Conservation (phyloP, 208 protist species). For the Leishmania braziliensis region DNA sequence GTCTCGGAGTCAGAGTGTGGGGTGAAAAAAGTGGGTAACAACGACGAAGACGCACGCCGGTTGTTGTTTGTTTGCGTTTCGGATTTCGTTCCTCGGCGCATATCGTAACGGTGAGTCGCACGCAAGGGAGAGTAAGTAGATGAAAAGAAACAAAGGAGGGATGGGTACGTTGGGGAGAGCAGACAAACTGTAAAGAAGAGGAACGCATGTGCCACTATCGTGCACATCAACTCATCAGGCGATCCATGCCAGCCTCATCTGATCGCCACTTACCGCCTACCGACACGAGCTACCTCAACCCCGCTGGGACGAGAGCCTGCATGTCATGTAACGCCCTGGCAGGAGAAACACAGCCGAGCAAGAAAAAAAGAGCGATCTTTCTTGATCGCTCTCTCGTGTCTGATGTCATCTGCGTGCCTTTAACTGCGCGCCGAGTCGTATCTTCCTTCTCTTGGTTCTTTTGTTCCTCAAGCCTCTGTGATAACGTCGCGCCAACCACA, state of each 20-base stretch:
- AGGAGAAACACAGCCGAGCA: background rate
- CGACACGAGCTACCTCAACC: background rate
- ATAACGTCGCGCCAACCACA: background rate
- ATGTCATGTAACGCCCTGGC: too few relatives aligned
- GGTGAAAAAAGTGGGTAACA: background rate
- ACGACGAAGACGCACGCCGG: background rate
- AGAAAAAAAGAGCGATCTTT: background rate
- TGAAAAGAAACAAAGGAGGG: background rate
- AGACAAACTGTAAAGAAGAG: conserved; percentile 2
- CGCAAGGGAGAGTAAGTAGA: conserved; percentile 1
- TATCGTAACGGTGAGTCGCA: background rate
- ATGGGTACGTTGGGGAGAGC: conserved; percentile 3
- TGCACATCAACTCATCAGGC: conserved; percentile 1
- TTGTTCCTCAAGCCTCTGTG: background rate
- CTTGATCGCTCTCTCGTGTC: background rate
- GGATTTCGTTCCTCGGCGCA: background rate
- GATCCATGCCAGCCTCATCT: background rate
- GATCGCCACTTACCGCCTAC: background rate
- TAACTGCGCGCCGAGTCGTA: too few relatives aligned
- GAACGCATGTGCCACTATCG: background rate
- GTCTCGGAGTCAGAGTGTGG: background rate
- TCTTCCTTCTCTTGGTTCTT: background rate
- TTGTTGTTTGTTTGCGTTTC: background rate
- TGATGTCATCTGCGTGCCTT: background rate
- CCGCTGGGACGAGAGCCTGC: background rate